phyloP scores from a whole-genome alignment of 768 basidiomycete species.

The Lentinula guzmanii region DNA sequence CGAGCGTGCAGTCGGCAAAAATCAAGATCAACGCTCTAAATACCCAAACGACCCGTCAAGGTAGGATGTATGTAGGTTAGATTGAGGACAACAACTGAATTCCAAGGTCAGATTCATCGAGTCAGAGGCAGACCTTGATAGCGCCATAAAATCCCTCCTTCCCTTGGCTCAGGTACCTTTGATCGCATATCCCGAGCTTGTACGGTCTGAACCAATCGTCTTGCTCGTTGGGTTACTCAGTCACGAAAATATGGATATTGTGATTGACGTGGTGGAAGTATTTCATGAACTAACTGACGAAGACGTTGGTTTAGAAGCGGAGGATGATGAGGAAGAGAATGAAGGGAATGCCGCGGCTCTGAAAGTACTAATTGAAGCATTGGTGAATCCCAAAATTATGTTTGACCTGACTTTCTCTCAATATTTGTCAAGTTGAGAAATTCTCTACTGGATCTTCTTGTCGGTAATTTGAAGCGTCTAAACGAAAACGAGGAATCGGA shows the following conservation, averaged over 20 bases:
- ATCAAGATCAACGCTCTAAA: slow-evolving; percentile 95
- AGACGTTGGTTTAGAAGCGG: slow-evolving; percentile 78
- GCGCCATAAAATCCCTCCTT: slow-evolving; percentile 79
- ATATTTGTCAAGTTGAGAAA: slow-evolving; percentile 57
- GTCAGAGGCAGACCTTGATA: slow-evolving; percentile 93
- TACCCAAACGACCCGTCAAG: slow-evolving; percentile 89
- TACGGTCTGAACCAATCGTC: slow-evolving; percentile 64
- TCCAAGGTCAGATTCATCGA: slow-evolving; percentile 79
- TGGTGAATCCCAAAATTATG: slow-evolving; percentile 47
- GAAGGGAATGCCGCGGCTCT: slow-evolving; percentile 57
- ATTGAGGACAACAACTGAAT: not conserved
- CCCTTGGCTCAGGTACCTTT: slow-evolving; percentile 81
- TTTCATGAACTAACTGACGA: slow-evolving; percentile 95
- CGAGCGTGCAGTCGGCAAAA: slow-evolving; percentile 88
- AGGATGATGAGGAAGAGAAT: slow-evolving; percentile 53
- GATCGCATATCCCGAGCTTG: slow-evolving; percentile 85
- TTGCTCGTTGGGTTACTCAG: slow-evolving; percentile 80
- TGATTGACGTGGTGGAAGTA: slow-evolving; percentile 91
- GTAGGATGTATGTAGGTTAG: slow-evolving; percentile 30
- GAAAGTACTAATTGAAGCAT: slow-evolving; percentile 64
- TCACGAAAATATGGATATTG: slow-evolving; percentile 96
- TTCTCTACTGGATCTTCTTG: slow-evolving; percentile 81
- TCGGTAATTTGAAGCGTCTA: slow-evolving; percentile 83
- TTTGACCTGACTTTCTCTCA: not conserved
- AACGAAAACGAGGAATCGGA: slow-evolving; percentile 91